Conservation (phyloP, 1,139 yeast genomes). For the Nakaseomyces delphensis region DNA sequence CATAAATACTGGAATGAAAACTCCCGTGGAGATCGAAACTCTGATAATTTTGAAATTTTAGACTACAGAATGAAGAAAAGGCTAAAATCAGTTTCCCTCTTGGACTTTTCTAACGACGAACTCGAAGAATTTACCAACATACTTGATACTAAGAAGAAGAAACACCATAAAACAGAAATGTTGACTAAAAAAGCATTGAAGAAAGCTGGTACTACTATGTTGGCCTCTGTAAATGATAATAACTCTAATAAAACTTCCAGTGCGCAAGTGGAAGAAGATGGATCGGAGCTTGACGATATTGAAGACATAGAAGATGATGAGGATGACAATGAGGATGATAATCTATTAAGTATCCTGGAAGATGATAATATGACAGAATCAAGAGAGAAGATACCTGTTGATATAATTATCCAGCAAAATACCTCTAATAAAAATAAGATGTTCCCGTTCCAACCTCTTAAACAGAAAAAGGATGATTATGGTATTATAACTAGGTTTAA, state of each 20-base stretch:
- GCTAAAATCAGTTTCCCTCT: neutral
- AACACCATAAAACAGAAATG: neutral
- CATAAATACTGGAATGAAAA: conserved; percentile 50
- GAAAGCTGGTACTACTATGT: neutral
- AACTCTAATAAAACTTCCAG: neutral
- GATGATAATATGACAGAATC: conserved; percentile 15
- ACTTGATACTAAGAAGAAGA: conserved; percentile 34
- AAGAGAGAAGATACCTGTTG: conserved; percentile 36
- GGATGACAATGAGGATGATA: conserved; percentile 31
- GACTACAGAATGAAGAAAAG: conserved; percentile 13
- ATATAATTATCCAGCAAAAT: conserved; percentile 51
- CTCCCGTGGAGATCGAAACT: conserved; percentile 35
- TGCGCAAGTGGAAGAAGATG: conserved; percentile 11
- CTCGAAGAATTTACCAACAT: conserved; percentile 40
- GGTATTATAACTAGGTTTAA: conserved; percentile 69
- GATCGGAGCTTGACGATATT: conserved; percentile 14
- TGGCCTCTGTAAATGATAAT: neutral
- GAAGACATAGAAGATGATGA: conserved; percentile 33
- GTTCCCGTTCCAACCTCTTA: conserved; percentile 62
- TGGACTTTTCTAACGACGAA: conserved; percentile 30
- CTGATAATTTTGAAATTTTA: conserved; percentile 24
- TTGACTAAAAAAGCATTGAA: neutral
- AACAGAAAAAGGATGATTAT: conserved; percentile 69
- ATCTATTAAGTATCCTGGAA: conserved; percentile 15
- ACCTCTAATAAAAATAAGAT: conserved; percentile 58